phyloP scores from a whole-genome alignment of 2,329 filamentous ascomycete species.

The Stemphylium beticola region DNA sequence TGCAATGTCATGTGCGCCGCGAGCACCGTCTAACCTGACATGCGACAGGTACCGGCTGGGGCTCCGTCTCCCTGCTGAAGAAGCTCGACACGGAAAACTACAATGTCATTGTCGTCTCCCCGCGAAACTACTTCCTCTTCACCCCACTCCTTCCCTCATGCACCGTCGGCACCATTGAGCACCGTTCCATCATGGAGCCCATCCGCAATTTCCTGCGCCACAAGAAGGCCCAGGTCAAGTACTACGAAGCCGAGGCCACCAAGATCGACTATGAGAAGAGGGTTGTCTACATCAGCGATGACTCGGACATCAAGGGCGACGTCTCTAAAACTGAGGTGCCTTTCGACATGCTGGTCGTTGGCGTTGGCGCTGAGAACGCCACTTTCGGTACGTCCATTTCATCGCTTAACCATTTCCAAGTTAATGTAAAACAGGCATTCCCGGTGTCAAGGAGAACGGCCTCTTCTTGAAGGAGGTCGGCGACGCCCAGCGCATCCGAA shows the following conservation, averaged over 20 bases:
- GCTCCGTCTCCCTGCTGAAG: conserved; percentile 93
- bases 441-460: conserved; percentile 90
- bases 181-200: conserved; percentile 99
- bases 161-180: conserved; percentile 96
- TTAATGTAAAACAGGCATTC: conserved; percentile 66
- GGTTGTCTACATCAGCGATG: conserved; percentile 86
- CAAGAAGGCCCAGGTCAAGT: conserved; percentile 92
- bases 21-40: conserved; percentile 15
- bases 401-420: not conserved
- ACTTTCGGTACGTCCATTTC: conserved; percentile 75
- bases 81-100: conserved; percentile 99
- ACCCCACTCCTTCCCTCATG: conserved; percentile 96
- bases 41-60: conserved; percentile 87
- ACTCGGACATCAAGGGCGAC: conserved; percentile 88
- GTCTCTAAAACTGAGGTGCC: conserved; percentile 84
- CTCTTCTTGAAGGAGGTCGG: conserved; percentile 99
- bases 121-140: conserved; percentile 99
- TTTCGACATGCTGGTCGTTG: conserved; percentile 98
- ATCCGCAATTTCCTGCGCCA: conserved; percentile 93
- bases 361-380: conserved; percentile 96
- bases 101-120: conserved; percentile 97
- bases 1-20: not conserved
- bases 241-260: conserved; percentile 96
- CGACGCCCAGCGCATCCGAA: conserved; percentile 94
- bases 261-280: conserved; percentile 93